A percentile compares a stretch with the other conserved stretches of the same genome.
Conservation (phyloP, 768 basidiomycete genomes). For the Coprinellus micaceus region DNA sequence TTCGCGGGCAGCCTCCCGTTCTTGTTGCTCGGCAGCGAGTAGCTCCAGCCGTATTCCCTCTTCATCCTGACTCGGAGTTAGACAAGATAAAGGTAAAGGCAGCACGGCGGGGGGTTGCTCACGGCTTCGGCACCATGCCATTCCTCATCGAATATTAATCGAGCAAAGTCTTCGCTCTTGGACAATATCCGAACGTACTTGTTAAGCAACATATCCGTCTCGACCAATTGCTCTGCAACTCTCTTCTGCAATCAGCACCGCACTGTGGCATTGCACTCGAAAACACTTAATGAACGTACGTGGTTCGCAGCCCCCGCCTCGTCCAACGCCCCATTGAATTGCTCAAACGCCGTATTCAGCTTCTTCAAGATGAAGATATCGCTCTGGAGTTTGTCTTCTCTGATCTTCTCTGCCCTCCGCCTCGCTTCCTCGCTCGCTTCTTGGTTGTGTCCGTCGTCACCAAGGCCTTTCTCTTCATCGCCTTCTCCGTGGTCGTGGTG, state of each 20-base stretch:
- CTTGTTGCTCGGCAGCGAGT: conserved; percentile 38
- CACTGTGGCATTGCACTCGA: background rate
- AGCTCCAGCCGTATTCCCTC: conserved; percentile 46
- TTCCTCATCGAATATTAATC: conserved; percentile 69
- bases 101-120: conserved; percentile 22
- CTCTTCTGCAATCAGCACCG: conserved; percentile 38
- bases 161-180: conserved; percentile 64
- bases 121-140: conserved; percentile 76
- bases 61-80: conserved; percentile 50
- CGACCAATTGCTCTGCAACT: conserved; percentile 60
- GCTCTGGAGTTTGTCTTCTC: conserved; percentile 72
- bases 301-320: conserved; percentile 67
- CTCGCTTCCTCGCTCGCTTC: conserved; percentile 7
- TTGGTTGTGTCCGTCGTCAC: background rate
- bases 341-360: conserved; percentile 64
- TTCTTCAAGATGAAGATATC: conserved; percentile 72
- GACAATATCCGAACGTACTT: conserved; percentile 69
- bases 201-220: conserved; percentile 71
- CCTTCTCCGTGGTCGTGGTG: background rate
- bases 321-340: conserved; percentile 64
- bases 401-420: conserved; percentile 6
- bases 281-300: conserved; percentile 35
- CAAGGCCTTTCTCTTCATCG: background rate
- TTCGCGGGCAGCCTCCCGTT: conserved; percentile 45
- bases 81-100: background rate